phyloP scores from a whole-genome alignment of 805 yeast genomes.

The Lipomyces orientalis region DNA sequence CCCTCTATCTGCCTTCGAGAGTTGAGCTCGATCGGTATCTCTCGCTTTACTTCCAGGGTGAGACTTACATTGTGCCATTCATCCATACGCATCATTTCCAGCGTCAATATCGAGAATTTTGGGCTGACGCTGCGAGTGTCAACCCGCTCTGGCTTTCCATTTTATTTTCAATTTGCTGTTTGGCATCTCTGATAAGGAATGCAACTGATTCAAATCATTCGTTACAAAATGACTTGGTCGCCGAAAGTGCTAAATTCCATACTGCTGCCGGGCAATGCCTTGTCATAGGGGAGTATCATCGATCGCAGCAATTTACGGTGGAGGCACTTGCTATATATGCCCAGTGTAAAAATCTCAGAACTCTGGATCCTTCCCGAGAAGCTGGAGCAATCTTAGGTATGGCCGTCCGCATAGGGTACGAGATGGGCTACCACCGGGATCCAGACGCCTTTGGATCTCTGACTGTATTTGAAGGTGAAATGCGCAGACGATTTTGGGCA shows the following conservation, averaged over 20 bases:
- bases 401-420: background rate
- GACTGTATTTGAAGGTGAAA: background rate
- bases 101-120: conserved; percentile 2
- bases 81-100: background rate
- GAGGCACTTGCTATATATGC: background rate
- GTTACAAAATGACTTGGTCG: background rate
- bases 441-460: background rate
- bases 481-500: conserved; percentile 10
- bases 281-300: conserved; percentile 3
- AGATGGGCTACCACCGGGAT: conserved; percentile 4
- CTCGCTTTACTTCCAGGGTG: background rate
- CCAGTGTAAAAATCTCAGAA: conserved; percentile 2
- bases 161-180: background rate
- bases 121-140: background rate
- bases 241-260: background rate
- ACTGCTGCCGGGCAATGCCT: conserved; percentile 2
- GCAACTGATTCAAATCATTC: background rate
- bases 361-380: background rate
- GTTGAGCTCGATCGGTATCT: background rate
- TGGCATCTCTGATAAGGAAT: background rate
- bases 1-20: background rate
- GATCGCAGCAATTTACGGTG: conserved; percentile 1
- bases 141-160: conserved; percentile 1
- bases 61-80: background rate
- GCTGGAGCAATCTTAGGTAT: background rate